Conservation (phyloP, 129 eudicot species). For the Flaveria sonorensis region DNA sequence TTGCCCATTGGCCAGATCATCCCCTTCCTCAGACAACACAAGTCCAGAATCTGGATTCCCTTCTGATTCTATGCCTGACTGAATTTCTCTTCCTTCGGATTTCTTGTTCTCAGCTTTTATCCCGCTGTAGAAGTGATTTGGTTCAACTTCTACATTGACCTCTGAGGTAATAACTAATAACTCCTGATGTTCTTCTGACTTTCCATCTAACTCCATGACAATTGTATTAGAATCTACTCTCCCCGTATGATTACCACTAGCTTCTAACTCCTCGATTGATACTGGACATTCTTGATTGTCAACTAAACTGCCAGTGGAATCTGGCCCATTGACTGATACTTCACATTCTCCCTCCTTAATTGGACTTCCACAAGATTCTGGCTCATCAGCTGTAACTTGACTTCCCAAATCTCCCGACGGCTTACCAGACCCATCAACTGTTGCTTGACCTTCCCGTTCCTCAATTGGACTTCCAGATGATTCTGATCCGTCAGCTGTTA, state of each 20-base stretch:
- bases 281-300: constrained; percentile 31
- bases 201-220: not conserved
- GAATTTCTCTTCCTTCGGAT: constrained; percentile 21
- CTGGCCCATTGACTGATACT: constrained; percentile 30
- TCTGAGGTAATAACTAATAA: constrained; percentile 22
- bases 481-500: constrained; percentile 15
- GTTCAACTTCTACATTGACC: constrained; percentile 36
- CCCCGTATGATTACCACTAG: constrained; percentile 19
- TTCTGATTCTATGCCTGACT: constrained; percentile 27
- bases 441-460: constrained; percentile 23
- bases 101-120: constrained; percentile 37
- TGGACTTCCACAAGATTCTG: constrained; percentile 28
- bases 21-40: constrained; percentile 24
- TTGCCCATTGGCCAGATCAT: constrained; percentile 29
- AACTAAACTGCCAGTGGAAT: constrained; percentile 26
- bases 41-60: constrained; percentile 20
- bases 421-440: constrained; percentile 25
- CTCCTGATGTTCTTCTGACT: constrained; percentile 25
- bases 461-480: constrained; percentile 18
- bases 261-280: constrained; percentile 26
- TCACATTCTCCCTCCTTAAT: constrained; percentile 24
- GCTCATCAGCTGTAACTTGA: constrained; percentile 24
- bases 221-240: constrained; percentile 16
- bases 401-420: constrained; percentile 27
- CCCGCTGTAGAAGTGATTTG: constrained; percentile 21